Base-by-base conservation (phyloP, 2,329 filamentous ascomycete genomes). In the Zymoseptoria ardabiliae region DNA sequence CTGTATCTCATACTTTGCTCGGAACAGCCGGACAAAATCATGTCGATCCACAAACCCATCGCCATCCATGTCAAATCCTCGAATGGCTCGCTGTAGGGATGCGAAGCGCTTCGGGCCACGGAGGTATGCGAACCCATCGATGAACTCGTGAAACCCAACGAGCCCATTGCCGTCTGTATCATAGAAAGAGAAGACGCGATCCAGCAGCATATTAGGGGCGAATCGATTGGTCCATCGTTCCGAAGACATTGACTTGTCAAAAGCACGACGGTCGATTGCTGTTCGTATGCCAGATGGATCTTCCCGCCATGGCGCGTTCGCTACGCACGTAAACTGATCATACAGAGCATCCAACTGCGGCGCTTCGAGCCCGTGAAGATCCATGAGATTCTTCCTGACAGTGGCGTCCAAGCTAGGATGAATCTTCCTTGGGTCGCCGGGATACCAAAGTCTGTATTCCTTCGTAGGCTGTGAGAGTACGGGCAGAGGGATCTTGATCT, bases 101-200 rank as follows among this genome's bases (percentile, higher is more conserved):
- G 90, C 85, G 66, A 88, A 76, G 22, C 81, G 80, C 57, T 77
- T 77, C 57, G 81, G 81, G 23, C 81, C 79, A 60, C 83, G 81
- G 60, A 87, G 76, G 55, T 82, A 82, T 4, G 91, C 87, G 53
- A 97, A 79, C 0, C 91, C 94, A 59, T 88, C 85, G 22, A 97
- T 77, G 70, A 97, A 99, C 72, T 99, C 94, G 54, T 90, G 83
- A 66, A 99, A 97, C 7, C 90, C 89, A 68, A 99, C 97, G 7
- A 96, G 78, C 21, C 89, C 89, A 71, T 99, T 91, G 50, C 85
- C 82, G 72, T 97, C 93, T 30, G 87, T 89, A 74, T 99, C 94
- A 73, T 97, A 99, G 73, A 97, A 97, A 55, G 89, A 85, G 75
- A 97, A 99, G 83, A 97, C 94, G 66, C 94, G 88, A 72, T 99